Base-by-base conservation (phyloP, 345 rosid genomes). In the Sonneratia alba region DNA sequence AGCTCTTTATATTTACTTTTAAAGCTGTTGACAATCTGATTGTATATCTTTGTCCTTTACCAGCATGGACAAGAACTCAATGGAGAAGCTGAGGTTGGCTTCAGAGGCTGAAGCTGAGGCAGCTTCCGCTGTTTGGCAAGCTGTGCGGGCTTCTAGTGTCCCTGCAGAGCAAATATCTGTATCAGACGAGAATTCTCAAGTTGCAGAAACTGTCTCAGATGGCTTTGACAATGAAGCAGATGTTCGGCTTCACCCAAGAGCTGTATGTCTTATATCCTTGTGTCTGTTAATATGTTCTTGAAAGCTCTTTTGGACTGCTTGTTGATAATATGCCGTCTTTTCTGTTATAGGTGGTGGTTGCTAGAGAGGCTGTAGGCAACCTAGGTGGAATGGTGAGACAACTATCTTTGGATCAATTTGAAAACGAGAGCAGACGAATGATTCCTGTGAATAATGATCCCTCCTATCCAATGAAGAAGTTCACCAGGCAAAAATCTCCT, bases 71-170 rank as follows among this genome's bases (percentile, higher is more conserved):
- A 81, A 73, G 78, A 77, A 84, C 75, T 87, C 97, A 1, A 76
- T 95, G 93, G 99, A 95, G 78, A 95, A 87, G 79, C 83, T 95
- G 74, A 89, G 90, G 74, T 93, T 89, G 86, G 97, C 96, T 80
- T 95, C 99, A 76, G 99, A 95, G 74, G 99, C 99, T 65, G 99
- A 95, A 87, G 99, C 99, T 53, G 92, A 95, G 85, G 99, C 83
- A 48, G 99, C 96, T 76, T 85, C 73, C 77, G 92, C 97, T 78
- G 91, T 95, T 71, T 95, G 97, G 97, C 96, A 90, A 83, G 97
- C 99, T 78, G 96, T 97, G 65, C 97, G 90, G 75, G 88, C 86
- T 73, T 82, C 93, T 73, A 72, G 81, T 65, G 70, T 76, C 80
- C 75, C 91, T 73, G 79, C 84, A 16, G 99, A 89, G 77, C 96